A percentile compares a stretch with the other conserved stretches of the same genome.
Conservation (phyloP, 2,329 filamentous ascomycete species). For the Epichloe hybrida region DNA sequence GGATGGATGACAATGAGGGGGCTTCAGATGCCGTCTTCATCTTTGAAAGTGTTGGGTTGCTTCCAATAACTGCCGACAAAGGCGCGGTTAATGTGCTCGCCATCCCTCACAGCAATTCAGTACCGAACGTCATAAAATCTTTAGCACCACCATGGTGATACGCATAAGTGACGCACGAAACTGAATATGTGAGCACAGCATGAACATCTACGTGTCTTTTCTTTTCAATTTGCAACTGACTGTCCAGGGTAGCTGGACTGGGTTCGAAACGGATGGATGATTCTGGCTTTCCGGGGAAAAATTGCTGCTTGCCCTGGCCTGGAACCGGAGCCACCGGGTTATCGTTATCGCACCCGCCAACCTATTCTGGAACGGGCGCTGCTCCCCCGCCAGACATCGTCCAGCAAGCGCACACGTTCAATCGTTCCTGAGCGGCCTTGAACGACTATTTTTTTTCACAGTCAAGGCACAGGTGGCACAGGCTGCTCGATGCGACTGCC, state of each 20-base stretch:
- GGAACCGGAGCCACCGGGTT: conserved; percentile 15
- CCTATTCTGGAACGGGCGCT: conserved; percentile 8
- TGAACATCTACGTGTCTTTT: no score
- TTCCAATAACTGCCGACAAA: no score
- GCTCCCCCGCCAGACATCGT: conserved; percentile 4
- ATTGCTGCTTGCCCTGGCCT: background rate
- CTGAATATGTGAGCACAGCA: no score
- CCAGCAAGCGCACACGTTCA: conserved; percentile 8
- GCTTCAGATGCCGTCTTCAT: no score
- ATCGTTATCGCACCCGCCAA: conserved; percentile 26
- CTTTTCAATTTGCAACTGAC: no score
- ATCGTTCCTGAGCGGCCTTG: background rate
- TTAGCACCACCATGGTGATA: no score
- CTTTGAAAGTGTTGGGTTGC: no score
- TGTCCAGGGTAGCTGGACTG: background rate
- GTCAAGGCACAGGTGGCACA: background rate
- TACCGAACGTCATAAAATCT: no score
- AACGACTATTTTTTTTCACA: background rate
- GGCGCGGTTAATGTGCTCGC: no score
- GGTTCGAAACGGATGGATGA: background rate
- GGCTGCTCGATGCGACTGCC: background rate
- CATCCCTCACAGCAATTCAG: no score
- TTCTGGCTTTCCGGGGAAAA: background rate
- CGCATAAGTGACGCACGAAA: no score
- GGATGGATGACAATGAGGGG: no score